These are phyloP conservation scores for Coemansia sp. DNA, from an alignment of 192 early-diverging fungal species.

Conservation along the genomic window DNA sequence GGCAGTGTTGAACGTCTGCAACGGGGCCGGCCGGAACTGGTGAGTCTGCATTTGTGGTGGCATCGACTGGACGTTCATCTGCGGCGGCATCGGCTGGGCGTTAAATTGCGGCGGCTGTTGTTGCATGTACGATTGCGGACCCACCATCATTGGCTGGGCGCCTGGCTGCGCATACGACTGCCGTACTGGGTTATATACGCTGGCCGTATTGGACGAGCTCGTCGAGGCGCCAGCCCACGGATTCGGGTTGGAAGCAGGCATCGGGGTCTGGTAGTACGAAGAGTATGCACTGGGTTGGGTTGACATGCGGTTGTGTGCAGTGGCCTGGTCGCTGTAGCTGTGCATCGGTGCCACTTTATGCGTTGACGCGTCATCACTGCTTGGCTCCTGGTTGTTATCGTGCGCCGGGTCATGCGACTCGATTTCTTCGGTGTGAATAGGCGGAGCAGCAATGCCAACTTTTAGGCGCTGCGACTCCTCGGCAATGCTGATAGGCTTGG, in stretches of 20 bases:
- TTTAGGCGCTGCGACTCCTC: constrained; percentile 4
- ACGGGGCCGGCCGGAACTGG: constrained; percentile 6
- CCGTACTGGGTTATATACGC: constrained; percentile 3
- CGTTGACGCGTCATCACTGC: constrained; percentile 6
- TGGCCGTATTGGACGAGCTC: not conserved
- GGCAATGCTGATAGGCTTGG: constrained; percentile 9
- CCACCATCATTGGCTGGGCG: not conserved
- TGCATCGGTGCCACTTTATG: not conserved
- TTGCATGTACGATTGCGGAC: constrained; percentile 1
- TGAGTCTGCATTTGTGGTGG: constrained; percentile 10
- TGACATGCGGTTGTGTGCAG: not conserved
- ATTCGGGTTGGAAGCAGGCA: constrained; percentile 5
- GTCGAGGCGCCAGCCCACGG: constrained; percentile 22
- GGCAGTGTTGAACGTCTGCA: not conserved
- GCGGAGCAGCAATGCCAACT: constrained; percentile 9
- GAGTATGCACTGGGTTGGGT: constrained; percentile 7
- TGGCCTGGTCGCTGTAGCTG: constrained; percentile 8
- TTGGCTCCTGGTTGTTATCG: not conserved
- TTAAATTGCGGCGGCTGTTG: not conserved
- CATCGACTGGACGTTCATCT: not conserved
- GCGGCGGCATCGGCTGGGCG: not conserved
- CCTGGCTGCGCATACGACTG: constrained; percentile 11
- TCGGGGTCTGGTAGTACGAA: constrained; percentile 13
- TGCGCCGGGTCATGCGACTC: not conserved
- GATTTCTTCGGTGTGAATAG: constrained; percentile 5